phyloP scores from a whole-genome alignment of 495 filamentous ascomycete species.

The Trichoderma erinaceum region DNA sequence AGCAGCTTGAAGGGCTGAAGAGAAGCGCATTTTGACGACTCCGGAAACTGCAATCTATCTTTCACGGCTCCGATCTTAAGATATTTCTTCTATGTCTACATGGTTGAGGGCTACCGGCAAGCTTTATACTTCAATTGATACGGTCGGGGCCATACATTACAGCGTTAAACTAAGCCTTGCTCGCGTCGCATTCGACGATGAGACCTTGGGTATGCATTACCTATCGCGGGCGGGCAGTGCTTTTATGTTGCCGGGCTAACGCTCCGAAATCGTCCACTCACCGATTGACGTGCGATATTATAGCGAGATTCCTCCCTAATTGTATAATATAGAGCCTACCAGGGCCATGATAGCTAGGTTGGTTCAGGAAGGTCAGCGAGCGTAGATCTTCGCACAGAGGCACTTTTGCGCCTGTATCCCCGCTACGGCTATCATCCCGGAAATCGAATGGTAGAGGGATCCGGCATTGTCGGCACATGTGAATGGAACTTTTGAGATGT shows the following conservation, averaged over 20 bases:
- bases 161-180: not conserved
- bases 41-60: not conserved
- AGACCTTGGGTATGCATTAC: not conserved
- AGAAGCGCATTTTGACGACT: not conserved
- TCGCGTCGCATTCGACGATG: not conserved
- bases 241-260: not conserved
- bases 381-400: not conserved
- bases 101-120: not conserved
- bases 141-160: not conserved
- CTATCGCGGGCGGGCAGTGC: not conserved
- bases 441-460: not conserved
- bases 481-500: conserved; percentile 5
- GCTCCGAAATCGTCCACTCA: not conserved
- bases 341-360: not conserved
- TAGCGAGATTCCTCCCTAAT: not conserved
- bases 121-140: not conserved
- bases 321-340: not conserved
- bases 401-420: not conserved
- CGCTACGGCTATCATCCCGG: not conserved
- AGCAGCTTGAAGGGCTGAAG: not conserved
- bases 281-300: not conserved
- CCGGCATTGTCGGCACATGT: conserved; percentile 7
- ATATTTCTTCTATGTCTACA: not conserved
- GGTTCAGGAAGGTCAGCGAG: not conserved
- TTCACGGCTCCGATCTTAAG: not conserved